These are phyloP conservation scores for Apiospora sp. DNA, from an alignment of 2,329 filamentous ascomycete genomes.

Conservation along the genomic window DNA sequence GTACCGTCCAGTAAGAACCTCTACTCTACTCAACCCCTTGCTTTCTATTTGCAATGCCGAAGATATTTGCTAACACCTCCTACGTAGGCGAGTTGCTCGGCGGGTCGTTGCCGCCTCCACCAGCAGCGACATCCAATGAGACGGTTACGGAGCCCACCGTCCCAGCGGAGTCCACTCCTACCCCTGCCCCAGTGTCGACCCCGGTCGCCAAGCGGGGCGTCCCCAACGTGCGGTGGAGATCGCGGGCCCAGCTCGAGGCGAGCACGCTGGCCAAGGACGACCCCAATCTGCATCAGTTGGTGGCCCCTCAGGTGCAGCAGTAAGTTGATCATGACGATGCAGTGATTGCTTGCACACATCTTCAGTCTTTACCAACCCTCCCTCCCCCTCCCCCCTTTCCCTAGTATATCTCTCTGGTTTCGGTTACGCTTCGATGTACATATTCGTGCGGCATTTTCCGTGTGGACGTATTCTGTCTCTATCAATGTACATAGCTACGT, in stretches of 20 bases:
- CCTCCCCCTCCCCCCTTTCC: no score
- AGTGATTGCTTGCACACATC: no score
- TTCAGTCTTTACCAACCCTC: no score
- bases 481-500: no score
- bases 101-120: conserved; percentile 32
- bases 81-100: conserved; percentile 31
- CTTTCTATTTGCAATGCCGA: no score
- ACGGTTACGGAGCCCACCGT: conserved; percentile 13
- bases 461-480: no score
- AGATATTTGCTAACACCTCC: background rate
- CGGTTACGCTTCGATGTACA: no score
- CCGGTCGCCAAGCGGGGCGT: background rate
- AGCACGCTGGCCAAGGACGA: conserved; percentile 31
- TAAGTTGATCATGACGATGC: background rate
- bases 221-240: conserved; percentile 29
- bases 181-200: background rate
- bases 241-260: conserved; percentile 30
- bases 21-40: background rate
- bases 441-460: no score
- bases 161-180: background rate
- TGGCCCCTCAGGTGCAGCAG: background rate
- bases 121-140: conserved; percentile 29
- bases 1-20: conserved; percentile 33
- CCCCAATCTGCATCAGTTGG: conserved; percentile 28
- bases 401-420: no score